phyloP scores from a whole-genome alignment of 2,329 filamentous ascomycete genomes.

The Meredithiella fracta region DNA sequence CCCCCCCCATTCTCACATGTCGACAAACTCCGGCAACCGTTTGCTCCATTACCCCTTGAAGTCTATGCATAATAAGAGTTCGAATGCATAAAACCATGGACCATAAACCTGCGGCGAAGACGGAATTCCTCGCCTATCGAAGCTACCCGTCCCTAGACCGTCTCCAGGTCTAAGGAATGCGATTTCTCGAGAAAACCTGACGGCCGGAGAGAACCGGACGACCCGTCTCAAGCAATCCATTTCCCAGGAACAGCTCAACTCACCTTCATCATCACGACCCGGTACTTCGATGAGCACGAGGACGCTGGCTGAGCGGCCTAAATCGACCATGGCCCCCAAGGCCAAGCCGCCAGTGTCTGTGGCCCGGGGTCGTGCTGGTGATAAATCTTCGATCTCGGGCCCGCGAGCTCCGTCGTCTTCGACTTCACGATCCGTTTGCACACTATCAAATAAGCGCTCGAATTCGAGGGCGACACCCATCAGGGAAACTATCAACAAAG shows the following conservation, averaged over 20 bases:
- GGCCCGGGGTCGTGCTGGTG: conserved; percentile 6
- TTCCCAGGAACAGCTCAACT: conserved; percentile 12
- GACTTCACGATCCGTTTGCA: conserved; percentile 1
- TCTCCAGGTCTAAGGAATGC: conserved; percentile 5
- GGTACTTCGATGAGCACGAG: not conserved
- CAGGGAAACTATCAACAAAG: conserved; percentile 2
- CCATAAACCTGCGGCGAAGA: conserved; percentile 9
- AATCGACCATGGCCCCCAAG: conserved; percentile 6
- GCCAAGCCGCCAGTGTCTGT: conserved; percentile 8
- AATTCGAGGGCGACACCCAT: not conserved
- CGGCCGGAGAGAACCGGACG: conserved; percentile 10
- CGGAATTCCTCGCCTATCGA: conserved; percentile 14
- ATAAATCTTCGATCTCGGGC: conserved; percentile 1
- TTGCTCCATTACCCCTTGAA: not conserved
- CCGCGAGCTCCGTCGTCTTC: conserved; percentile 3
- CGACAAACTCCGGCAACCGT: not conserved
- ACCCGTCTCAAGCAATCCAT: conserved; percentile 11
- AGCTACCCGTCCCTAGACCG: conserved; percentile 12
- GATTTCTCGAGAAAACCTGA: conserved; percentile 11
- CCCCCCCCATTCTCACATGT: not conserved
- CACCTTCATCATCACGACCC: not conserved
- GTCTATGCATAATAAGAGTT: not conserved
- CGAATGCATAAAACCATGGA: conserved; percentile 8
- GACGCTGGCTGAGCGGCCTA: not conserved
- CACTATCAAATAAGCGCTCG: conserved; percentile 1